These are phyloP conservation scores for Trichoderma asperelloides DNA, from an alignment of 495 filamentous ascomycete species.

Conservation along the genomic window DNA sequence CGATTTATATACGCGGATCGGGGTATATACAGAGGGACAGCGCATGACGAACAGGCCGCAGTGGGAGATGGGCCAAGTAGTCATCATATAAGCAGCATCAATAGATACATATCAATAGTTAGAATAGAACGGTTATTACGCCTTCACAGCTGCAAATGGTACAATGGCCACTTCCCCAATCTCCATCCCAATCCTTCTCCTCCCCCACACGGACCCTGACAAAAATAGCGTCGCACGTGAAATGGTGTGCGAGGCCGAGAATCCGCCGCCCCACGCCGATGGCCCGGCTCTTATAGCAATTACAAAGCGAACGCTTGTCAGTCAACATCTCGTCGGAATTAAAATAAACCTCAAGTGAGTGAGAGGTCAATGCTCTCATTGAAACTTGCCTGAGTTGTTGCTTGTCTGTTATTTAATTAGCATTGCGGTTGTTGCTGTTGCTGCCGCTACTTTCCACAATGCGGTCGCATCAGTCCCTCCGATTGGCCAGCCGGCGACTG, in stretches of 20 bases:
- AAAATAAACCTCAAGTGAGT: not conserved
- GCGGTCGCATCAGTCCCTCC: not conserved
- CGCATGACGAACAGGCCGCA: not conserved
- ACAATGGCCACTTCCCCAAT: no score
- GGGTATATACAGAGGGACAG: not conserved
- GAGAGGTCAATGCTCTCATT: no score
- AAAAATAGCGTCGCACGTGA: not conserved
- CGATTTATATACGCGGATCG: not conserved
- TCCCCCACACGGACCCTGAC: not conserved
- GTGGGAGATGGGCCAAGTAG: not conserved
- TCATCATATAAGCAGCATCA: not conserved
- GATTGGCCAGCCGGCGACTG: not conserved
- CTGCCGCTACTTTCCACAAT: not conserved
- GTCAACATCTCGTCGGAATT: not conserved
- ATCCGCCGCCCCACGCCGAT: not conserved
- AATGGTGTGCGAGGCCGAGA: constrained; percentile 3
- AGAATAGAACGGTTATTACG: no score
- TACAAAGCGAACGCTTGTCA: not conserved
- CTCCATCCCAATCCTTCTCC: no score
- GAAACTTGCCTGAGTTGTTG: not conserved
- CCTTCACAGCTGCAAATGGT: no score
- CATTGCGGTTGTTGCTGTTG: not conserved
- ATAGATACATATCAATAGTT: no score
- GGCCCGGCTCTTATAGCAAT: not conserved
- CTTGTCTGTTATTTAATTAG: not conserved